Conservation (phyloP, 2,329 filamentous ascomycete species). For the Graphilbum ipis-grandicollis region DNA sequence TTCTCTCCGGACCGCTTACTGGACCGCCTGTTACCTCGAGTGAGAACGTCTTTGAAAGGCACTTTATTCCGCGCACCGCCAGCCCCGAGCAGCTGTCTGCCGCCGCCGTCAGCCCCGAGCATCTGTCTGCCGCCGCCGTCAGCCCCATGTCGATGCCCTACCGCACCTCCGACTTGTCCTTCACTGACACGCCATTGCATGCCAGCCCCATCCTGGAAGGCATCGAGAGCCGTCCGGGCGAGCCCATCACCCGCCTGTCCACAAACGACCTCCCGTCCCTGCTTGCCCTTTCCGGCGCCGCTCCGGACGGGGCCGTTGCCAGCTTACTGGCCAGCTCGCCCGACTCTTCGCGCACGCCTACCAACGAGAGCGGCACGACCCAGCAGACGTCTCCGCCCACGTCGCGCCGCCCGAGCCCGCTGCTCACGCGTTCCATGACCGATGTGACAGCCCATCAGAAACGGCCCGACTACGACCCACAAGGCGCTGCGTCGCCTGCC, state of each 20-base stretch:
- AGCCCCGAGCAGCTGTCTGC: slow-evolving; percentile 30
- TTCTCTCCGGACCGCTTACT: slow-evolving; percentile 54
- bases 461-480: slow-evolving; percentile 52
- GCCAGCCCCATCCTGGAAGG: background rate
- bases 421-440: slow-evolving; percentile 70
- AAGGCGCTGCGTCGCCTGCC: background rate
- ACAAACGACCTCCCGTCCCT: background rate
- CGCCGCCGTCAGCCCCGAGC: slow-evolving; percentile 3
- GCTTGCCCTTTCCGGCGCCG: background rate
- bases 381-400: slow-evolving; percentile 32
- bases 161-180: slow-evolving; percentile 30
- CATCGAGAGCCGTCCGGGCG: background rate
- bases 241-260: background rate
- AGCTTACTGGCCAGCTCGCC: too few species aligned
- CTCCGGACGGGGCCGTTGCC: too few species aligned
- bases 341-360: slow-evolving; percentile 34
- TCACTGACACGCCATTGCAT: slow-evolving; percentile 21
- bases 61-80: slow-evolving; percentile 43
- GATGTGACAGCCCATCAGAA: slow-evolving; percentile 65
- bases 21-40: slow-evolving; percentile 59
- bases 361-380: slow-evolving; percentile 36
- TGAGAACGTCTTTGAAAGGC: slow-evolving; percentile 71
- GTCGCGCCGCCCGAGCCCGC: slow-evolving; percentile 41
- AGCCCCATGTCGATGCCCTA: background rate
- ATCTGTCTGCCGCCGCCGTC: slow-evolving; percentile 4